phyloP scores from a whole-genome alignment of 306 rosid genomes.

The Vigna mungo region DNA sequence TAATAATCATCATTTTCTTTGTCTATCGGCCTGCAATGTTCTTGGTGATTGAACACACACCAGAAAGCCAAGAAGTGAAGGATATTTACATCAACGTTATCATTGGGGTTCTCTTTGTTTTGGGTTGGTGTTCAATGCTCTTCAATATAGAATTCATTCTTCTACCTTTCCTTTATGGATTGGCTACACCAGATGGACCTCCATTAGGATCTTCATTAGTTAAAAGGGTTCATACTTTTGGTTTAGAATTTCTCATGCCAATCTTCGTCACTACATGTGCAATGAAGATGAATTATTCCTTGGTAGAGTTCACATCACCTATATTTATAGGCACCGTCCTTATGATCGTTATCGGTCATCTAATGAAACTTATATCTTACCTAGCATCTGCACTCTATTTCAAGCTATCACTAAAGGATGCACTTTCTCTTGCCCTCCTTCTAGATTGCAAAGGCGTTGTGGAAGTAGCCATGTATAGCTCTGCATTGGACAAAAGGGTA shows the following conservation, averaged over 20 bases:
- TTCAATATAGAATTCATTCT: conserved; percentile 6
- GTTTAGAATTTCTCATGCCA: conserved; percentile 53
- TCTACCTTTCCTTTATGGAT: conserved; percentile 62
- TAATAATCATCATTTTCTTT: background rate
- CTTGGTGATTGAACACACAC: conserved; percentile 52
- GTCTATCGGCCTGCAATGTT: conserved; percentile 50
- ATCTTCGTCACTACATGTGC: conserved; percentile 50
- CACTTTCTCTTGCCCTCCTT: conserved; percentile 53
- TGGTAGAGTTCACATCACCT: background rate
- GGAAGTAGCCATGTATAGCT: conserved; percentile 35
- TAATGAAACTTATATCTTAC: conserved; percentile 8
- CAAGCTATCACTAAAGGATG: conserved; percentile 55
- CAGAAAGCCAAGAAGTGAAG: conserved; percentile 56
- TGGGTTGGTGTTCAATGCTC: conserved; percentile 19
- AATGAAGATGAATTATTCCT: conserved; percentile 42
- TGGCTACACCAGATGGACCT: conserved; percentile 68
- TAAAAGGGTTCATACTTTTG: conserved; percentile 47
- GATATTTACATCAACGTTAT: conserved; percentile 38
- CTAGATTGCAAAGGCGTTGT: conserved; percentile 64
- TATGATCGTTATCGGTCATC: background rate
- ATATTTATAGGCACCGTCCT: background rate
- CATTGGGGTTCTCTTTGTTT: conserved; percentile 39
- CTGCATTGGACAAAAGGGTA: conserved; percentile 39
- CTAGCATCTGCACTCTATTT: conserved; percentile 33
- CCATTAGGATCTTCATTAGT: conserved; percentile 62